Evolutionary conservation across 116 monocot genomes (phyloP).

Genomic region (Thalassia testudinum): DNA sequence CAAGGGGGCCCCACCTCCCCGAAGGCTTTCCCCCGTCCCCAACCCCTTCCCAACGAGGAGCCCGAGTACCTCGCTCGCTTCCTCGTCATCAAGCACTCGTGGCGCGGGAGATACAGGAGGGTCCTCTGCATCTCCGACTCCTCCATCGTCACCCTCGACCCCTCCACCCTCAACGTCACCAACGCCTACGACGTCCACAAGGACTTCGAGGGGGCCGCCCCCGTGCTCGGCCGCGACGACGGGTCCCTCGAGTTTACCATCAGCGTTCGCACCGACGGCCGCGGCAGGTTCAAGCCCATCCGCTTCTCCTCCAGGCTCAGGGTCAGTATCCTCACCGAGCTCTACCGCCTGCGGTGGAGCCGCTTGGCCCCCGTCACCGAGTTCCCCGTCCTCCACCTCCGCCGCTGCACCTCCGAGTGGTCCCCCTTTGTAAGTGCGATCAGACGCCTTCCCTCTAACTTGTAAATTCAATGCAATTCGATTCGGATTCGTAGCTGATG

Average conservation of each 20-base stretch:
- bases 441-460: too few relatives aligned
- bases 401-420: slow-evolving; percentile 75
- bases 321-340: slow-evolving; percentile 70
- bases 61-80: slow-evolving; percentile 82
- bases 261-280: slow-evolving; percentile 57
- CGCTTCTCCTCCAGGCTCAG: slow-evolving; percentile 66
- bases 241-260: slow-evolving; percentile 59
- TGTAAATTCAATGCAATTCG: too few relatives aligned
- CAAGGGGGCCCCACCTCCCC: slow-evolving; percentile 4
- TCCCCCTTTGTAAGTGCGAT: slow-evolving; percentile 73
- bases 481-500: too few relatives aligned
- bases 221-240: slow-evolving; percentile 51
- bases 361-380: slow-evolving; percentile 29
- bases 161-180: slow-evolving; percentile 60
- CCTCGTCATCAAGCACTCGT: slow-evolving; percentile 84
- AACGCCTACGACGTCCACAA: slow-evolving; percentile 53
- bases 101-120: slow-evolving; percentile 93
- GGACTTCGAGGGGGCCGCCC: slow-evolving; percentile 72
- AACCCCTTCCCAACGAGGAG: slow-evolving; percentile 47
- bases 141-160: slow-evolving; percentile 67
- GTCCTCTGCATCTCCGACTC: slow-evolving; percentile 66
- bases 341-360: slow-evolving; percentile 44
- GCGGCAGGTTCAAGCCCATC: slow-evolving; percentile 73
- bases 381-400: slow-evolving; percentile 74
- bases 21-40: slow-evolving; percentile 5